Base-by-base conservation (phyloP, 768 basidiomycete genomes). In the Hortiboletus flavorubellus region DNA sequence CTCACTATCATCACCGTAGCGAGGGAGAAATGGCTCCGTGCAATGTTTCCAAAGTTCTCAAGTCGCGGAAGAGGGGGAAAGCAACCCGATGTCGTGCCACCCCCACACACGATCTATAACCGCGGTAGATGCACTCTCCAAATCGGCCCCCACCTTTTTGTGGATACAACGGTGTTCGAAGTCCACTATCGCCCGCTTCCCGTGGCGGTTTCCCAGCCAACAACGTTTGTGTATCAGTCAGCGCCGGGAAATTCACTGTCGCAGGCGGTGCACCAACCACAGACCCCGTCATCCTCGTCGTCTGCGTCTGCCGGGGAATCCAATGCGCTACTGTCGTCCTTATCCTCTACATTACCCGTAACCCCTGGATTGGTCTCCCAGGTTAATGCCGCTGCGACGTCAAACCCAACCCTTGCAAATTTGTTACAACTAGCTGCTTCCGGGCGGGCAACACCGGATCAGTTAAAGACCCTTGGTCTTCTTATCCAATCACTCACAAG, bases 91-190 rank as follows among this genome's bases (percentile, higher is more conserved):
- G 72, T 78, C 21, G 66, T 73, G 26, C 83, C 82, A 39, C 86
- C 86, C 3, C 83, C 86, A 0, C 87, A 90, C 64, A 85, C 80
- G 1, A 80, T 85, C 51, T 81, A 82, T 59, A 76, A 76, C 33
- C 76, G 85, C 35, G 89, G 88, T 43, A 81, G 76, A 64, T 91
- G 85, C 66, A 81, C 86, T 51, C 68, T 93, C 37, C 77, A 82
- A 61, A 82, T 93, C 33, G 91, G 90, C 6, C 91, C 91, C 14
- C 89, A 90, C 67, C 72, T 76, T 29, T 92, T 92, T 62, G 64
- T 74, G 34, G 81, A 85, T 23, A 90, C 89, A 0, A 75, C 79
- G 0, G 74, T 93, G 55, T 90, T 83, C 59, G 88, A 92, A 70
- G 86, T 87, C 9, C 80, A 84, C 64, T 91, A 91, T 69, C 76